These are phyloP conservation scores for Panus rudis DNA, from an alignment of 768 basidiomycete species.

Conservation along the genomic window DNA sequence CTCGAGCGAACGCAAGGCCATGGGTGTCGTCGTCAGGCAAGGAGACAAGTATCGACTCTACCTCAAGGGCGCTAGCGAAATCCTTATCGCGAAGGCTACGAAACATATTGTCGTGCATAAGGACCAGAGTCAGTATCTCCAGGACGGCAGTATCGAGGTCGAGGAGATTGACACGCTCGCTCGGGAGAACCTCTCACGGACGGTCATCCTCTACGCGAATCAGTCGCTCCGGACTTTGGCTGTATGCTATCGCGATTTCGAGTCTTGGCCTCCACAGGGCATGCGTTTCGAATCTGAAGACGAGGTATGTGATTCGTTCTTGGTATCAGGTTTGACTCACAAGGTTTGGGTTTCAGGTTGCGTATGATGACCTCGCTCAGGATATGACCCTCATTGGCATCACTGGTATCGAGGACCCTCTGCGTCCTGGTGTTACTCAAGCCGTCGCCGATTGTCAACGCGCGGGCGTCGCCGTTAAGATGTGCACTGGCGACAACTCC, in stretches of 20 bases:
- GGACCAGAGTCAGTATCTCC: slow-evolving; percentile 9
- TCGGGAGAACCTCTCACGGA: slow-evolving; percentile 78
- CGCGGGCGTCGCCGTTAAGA: slow-evolving; percentile 92
- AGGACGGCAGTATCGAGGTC: slow-evolving; percentile 43
- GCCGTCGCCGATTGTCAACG: slow-evolving; percentile 83
- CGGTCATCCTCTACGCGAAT: slow-evolving; percentile 97
- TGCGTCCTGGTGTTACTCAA: slow-evolving; percentile 82
- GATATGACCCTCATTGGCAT: slow-evolving; percentile 85
- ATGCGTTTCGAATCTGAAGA: slow-evolving; percentile 33
- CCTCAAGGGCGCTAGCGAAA: slow-evolving; percentile 92
- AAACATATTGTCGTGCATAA: slow-evolving; percentile 62
- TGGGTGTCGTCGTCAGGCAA: slow-evolving; percentile 80
- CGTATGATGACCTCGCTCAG: slow-evolving; percentile 59
- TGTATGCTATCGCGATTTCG: slow-evolving; percentile 85
- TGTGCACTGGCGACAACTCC: slow-evolving; percentile 98
- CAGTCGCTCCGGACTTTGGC: slow-evolving; percentile 94
- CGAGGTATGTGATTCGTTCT: slow-evolving; percentile 38
- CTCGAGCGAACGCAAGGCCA: slow-evolving; percentile 87
- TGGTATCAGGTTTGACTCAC: not conserved
- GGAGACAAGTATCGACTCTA: slow-evolving; percentile 61
- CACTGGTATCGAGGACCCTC: slow-evolving; percentile 93
- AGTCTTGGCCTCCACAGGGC: slow-evolving; percentile 73
- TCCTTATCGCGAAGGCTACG: slow-evolving; percentile 72
- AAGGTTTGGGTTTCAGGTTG: slow-evolving; percentile 44
- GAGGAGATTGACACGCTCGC: slow-evolving; percentile 57